Conservation (phyloP, 805 yeast species). For the Wickerhamiella shivajii region DNA sequence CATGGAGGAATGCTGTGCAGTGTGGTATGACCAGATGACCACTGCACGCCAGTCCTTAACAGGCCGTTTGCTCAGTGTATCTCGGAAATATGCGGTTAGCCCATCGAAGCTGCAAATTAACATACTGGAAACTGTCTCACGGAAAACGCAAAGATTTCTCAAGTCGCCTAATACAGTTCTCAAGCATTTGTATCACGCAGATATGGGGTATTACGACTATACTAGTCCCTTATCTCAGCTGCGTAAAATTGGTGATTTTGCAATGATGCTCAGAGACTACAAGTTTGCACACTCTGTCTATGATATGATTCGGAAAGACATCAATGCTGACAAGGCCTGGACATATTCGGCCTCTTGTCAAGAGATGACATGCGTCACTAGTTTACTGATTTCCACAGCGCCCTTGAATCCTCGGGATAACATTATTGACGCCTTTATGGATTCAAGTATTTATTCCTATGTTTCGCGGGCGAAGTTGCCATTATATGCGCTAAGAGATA, state of each 20-base stretch:
- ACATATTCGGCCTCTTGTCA: slow-evolving; percentile 67
- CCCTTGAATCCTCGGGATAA: slow-evolving; percentile 37
- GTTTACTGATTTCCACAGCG: slow-evolving; percentile 38
- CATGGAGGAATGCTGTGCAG: slow-evolving; percentile 66
- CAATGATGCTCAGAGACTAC: slow-evolving; percentile 80
- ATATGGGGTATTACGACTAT: slow-evolving; percentile 8
- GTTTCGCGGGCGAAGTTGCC: slow-evolving; percentile 55
- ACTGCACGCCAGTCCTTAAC: slow-evolving; percentile 65
- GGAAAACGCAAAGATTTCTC: background rate
- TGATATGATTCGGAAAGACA: slow-evolving; percentile 68
- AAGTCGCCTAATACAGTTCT: slow-evolving; percentile 1
- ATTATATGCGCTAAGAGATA: slow-evolving; percentile 54
- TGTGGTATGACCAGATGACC: slow-evolving; percentile 75
- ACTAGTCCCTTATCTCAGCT: slow-evolving; percentile 42
- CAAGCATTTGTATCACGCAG: slow-evolving; percentile 2
- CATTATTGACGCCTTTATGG: slow-evolving; percentile 45
- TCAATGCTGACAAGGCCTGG: slow-evolving; percentile 67
- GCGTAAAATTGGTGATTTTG: slow-evolving; percentile 82
- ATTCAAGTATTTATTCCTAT: slow-evolving; percentile 60
- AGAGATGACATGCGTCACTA: slow-evolving; percentile 69
- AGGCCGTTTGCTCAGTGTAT: slow-evolving; percentile 54
- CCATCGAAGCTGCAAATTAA: slow-evolving; percentile 7
- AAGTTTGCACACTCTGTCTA: slow-evolving; percentile 70
- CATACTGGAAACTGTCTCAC: slow-evolving; percentile 6
- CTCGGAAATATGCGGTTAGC: slow-evolving; percentile 37